Base-by-base conservation (phyloP, 306 rosid genomes). In the Fragaria vesca region DNA sequence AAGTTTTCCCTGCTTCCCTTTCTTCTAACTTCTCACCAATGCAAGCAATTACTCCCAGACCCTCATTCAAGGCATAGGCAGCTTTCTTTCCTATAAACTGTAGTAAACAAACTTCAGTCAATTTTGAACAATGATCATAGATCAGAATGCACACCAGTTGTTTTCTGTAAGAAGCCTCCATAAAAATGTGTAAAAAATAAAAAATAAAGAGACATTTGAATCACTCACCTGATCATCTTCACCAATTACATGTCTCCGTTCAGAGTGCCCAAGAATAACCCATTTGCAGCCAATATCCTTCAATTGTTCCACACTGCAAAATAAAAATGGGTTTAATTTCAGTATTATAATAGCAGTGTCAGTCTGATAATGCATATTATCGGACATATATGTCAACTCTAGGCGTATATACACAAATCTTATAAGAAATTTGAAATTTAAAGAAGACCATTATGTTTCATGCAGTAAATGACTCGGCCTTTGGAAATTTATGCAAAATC, bases 181-280 rank as follows among this genome's bases (percentile, higher is more conserved):
- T 58, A 73, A 69, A 26, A 21, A 16, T 17, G 18, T 16, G 8
- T 17, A 32, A 16, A 65, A 16, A 12, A 5, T 11, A 28, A 26
- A 26, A 8, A 61, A 61, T 5, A 28, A 72, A 76, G 54, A 43
- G 2, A 72, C n/a, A 26, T 72, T 61, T 69, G 21, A 67, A 83
- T 60, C 81, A 78, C 75, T 85, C 83, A 96, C 99, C 98, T 93
- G 91, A 73, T 96, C 89, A 51, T 90, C 90, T 91, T 96, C 99
- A 83, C 99, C 99, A 74, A 96, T 89, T 51, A 96, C 26, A 81
- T 96, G 99, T 75, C 99, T 91, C 67, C 99, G 87, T 79, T 96
- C 99, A 40, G 99, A 96, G 83, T 96, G 99, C 75, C 99, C 99
- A 63, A 96, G 99, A 84, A 96, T 88, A 80, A 96, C 97, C 99